Evolutionary conservation across 352 stramenopile genomes (phyloP).

Genomic region (Phytophthora meadii): DNA sequence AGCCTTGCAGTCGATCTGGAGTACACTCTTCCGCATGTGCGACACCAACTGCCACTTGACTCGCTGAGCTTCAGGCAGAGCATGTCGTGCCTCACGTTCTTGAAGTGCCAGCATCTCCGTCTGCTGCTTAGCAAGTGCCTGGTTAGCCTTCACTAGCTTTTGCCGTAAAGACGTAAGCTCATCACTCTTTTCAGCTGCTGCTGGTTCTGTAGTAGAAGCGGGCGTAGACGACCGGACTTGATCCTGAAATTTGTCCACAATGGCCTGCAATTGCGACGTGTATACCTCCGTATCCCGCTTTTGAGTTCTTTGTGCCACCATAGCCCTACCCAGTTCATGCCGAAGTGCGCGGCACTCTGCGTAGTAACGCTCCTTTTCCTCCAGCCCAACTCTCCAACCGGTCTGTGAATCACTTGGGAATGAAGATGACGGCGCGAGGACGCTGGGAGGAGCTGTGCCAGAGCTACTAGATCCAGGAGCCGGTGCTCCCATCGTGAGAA

Average conservation of each 20-base stretch:
- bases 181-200: constrained; percentile 33
- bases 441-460: constrained; percentile 29
- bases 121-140: constrained; percentile 65
- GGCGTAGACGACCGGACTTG: constrained; percentile 48
- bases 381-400: constrained; percentile 50
- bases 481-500: constrained; percentile 62
- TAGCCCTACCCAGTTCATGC: constrained; percentile 62
- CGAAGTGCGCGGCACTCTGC: constrained; percentile 67
- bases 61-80: constrained; percentile 64
- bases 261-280: constrained; percentile 54
- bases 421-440: constrained; percentile 38
- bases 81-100: constrained; percentile 69
- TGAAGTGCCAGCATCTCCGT: constrained; percentile 71
- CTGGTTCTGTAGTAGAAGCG: constrained; percentile 9
- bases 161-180: constrained; percentile 65
- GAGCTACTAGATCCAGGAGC: constrained; percentile 19
- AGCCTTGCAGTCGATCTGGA: constrained; percentile 64
- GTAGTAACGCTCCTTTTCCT: constrained; percentile 79
- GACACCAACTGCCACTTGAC: constrained; percentile 71
- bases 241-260: constrained; percentile 66
- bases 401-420: constrained; percentile 31
- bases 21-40: constrained; percentile 69
- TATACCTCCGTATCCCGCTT: constrained; percentile 47
- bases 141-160: constrained; percentile 73
- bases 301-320: constrained; percentile 56